Base-by-base conservation (phyloP, 2,329 filamentous ascomycete genomes). In the Paecilomyces variotii region DNA sequence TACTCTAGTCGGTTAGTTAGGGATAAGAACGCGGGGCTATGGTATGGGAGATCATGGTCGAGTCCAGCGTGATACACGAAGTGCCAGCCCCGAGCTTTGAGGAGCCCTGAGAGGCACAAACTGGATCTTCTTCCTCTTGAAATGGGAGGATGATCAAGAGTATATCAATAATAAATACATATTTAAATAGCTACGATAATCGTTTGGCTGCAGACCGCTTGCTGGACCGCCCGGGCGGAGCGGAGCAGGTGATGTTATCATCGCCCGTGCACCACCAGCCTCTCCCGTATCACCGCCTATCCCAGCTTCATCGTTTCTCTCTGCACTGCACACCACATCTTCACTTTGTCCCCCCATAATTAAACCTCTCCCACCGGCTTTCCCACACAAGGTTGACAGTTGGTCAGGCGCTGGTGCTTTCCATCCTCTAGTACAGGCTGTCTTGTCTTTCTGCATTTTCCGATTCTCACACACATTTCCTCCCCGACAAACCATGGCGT, bases 401-500 rank as follows among this genome's bases (percentile, higher is more conserved):
- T 56, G 56, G 30, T 57, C 19, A 52, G 50, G 25, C 10, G 25
- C 28, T n/a, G 34, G 32, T 26, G 10, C 10, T 32, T 32, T 55
- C 30, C 58, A 6, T 14, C 14, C 39, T 35, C 10, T 54, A 26
- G 30, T 54, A 35, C 34, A 53, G 54, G 28, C 49, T 51, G 54
- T 51, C 59, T 62, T 55, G 51, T 61, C 49, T 55, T 53, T 54
- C 45, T 53, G 39, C 55, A 55, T 49, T 56, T 25, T 45, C 14
- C 4, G 50, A 28, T 30, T n/a, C 3, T 19, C 27, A 19, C 34
- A 25, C 14, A 27, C 30, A 32, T 32, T 10, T 32, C 30, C 32
- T 45, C 32, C 39, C 54, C 10, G 5, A 28, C 52, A 59, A 64
- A 59, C 69, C 71, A 91, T 91, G 88, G 82, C 88, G 73, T 88